Percentiles rank a stretch among this genome's conserved stretches.
These are phyloP conservation scores for Marchantia paleacea DNA, from an alignment of 225 moss, liverwort and hornwort genomes.

Conservation along the genomic window DNA sequence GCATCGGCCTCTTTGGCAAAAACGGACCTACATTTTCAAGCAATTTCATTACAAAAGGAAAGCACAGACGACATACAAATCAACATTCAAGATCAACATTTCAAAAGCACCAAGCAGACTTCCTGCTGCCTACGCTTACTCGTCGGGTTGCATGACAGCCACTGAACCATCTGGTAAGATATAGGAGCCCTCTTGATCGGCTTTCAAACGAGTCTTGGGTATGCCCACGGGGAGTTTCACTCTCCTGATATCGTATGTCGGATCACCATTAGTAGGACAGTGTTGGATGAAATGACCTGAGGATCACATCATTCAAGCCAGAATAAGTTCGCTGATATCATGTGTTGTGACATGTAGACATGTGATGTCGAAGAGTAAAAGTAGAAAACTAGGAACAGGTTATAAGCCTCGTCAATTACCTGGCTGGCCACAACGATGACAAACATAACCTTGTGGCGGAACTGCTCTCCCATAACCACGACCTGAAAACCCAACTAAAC, in stretches of 20 bases:
- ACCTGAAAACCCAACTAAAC: slow-evolving; percentile 45
- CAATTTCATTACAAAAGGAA: neutral
- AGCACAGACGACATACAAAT: neutral
- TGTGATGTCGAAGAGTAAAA: too few relatives aligned
- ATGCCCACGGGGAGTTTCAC: slow-evolving; percentile 96
- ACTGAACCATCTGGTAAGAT: slow-evolving; percentile 91
- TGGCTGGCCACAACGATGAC: slow-evolving; percentile 98
- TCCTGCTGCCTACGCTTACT: slow-evolving; percentile 46
- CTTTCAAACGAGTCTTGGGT: slow-evolving; percentile 88
- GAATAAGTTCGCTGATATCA: neutral
- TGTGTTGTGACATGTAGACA: too few relatives aligned
- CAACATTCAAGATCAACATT: neutral
- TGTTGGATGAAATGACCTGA: slow-evolving; percentile 96
- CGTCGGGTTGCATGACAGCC: slow-evolving; percentile 96
- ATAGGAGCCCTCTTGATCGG: slow-evolving; percentile 92
- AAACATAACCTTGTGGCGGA: slow-evolving; percentile 96
- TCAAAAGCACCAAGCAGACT: neutral
- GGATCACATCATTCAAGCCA: neutral
- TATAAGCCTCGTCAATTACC: slow-evolving; percentile 39
- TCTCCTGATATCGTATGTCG: slow-evolving; percentile 89
- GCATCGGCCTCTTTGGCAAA: slow-evolving; percentile 94
- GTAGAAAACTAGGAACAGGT: too few relatives aligned
- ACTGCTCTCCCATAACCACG: slow-evolving; percentile 86
- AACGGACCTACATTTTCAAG: slow-evolving; percentile 52
- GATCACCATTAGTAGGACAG: slow-evolving; percentile 97